Evolutionary conservation across 257 asterid species (phyloP).

Genomic region (Nicotiana noctiflora): DNA sequence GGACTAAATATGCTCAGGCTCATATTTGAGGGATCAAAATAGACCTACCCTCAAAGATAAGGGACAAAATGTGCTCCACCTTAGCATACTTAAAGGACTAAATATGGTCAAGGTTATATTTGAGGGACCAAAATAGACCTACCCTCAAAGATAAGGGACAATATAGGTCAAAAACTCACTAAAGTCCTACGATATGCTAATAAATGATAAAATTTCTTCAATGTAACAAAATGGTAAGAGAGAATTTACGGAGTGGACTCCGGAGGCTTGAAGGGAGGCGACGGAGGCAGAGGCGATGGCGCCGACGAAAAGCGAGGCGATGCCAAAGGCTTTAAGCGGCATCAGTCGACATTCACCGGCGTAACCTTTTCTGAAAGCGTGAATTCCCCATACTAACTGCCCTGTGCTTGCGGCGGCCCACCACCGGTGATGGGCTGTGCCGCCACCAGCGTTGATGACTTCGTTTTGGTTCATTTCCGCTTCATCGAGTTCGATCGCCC

Average conservation of each 20-base stretch:
- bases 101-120: too few species aligned
- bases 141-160: too few species aligned
- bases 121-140: too few species aligned
- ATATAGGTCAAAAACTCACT: too few species aligned
- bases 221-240: not conserved
- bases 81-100: too few species aligned
- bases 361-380: slow-evolving; percentile 35
- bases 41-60: too few species aligned
- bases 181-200: not conserved
- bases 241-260: slow-evolving; percentile 49
- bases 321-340: slow-evolving; percentile 79
- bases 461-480: slow-evolving; percentile 35
- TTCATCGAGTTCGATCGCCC: slow-evolving; percentile 1
- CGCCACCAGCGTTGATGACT: slow-evolving; percentile 11
- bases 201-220: not conserved
- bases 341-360: slow-evolving; percentile 46
- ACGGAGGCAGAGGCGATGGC: slow-evolving; percentile 51
- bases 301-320: slow-evolving; percentile 74
- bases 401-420: slow-evolving; percentile 61
- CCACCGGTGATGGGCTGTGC: slow-evolving; percentile 34
- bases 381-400: slow-evolving; percentile 57
- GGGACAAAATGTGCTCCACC: too few species aligned
- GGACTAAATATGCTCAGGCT: too few species aligned
- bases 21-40: too few species aligned
- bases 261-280: slow-evolving; percentile 48